Percentiles rank a stretch among this genome's conserved stretches.
Conservation (phyloP, 2,329 filamentous ascomycete species). For the Cordyceps pruinosa region DNA sequence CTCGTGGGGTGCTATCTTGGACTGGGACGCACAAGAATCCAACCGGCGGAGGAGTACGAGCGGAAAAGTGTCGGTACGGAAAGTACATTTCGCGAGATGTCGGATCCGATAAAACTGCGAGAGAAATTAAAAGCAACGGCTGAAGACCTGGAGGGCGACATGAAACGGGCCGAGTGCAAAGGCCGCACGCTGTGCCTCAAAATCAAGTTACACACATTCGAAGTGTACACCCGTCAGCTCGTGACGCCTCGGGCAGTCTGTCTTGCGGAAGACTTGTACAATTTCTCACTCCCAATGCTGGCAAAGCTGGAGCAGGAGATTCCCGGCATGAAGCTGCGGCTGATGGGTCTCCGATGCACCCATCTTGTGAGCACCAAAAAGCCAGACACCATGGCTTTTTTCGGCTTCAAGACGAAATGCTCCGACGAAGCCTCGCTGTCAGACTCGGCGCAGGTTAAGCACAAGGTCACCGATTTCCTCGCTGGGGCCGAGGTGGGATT, state of each 20-base stretch:
- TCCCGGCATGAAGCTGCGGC: conserved; percentile 67
- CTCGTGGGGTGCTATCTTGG: conserved; percentile 79
- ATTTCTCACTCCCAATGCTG: conserved; percentile 73
- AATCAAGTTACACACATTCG: conserved; percentile 89
- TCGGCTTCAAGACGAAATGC: conserved; percentile 50
- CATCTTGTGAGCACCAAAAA: conserved; percentile 83
- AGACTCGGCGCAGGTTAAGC: background rate
- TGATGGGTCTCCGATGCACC: conserved; percentile 86
- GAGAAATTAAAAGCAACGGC: conserved; percentile 76
- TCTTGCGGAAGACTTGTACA: conserved; percentile 75
- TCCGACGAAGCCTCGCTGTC: conserved; percentile 10
- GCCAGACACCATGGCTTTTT: conserved; percentile 69
- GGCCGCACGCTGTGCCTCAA: conserved; percentile 89
- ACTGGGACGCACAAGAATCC: conserved; percentile 74
- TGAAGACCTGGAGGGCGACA: conserved; percentile 79
- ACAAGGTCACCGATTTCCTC: conserved; percentile 5
- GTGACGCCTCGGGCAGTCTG: conserved; percentile 66
- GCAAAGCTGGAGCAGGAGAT: conserved; percentile 77
- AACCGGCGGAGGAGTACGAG: conserved; percentile 83
- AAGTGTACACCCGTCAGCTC: conserved; percentile 78
- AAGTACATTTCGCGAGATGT: conserved; percentile 79
- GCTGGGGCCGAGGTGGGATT: conserved; percentile 8
- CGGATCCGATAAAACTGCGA: conserved; percentile 58
- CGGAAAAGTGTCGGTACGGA: conserved; percentile 93
- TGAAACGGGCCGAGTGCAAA: conserved; percentile 73